Evolutionary conservation across 768 basidiomycete species (phyloP).

Genomic region (Cantharellus anzutake): DNA sequence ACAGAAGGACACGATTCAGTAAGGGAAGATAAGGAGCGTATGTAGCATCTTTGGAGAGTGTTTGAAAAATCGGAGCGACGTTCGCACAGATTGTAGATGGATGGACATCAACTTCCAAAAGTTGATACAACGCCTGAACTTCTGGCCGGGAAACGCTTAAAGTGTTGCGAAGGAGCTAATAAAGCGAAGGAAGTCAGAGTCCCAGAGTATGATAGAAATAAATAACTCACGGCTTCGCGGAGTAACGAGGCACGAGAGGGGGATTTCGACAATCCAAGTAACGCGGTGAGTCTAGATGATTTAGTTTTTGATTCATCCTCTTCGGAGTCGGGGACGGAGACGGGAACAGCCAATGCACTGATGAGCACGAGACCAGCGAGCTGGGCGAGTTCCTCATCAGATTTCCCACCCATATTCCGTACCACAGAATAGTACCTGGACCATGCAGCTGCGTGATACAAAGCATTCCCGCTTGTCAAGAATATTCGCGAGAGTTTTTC

Average conservation of each 20-base stretch:
- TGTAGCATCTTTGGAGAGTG: conserved; percentile 33
- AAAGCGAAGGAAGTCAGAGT: background rate
- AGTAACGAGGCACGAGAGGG: conserved; percentile 79
- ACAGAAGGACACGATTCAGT: conserved; percentile 77
- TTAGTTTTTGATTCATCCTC: conserved; percentile 40
- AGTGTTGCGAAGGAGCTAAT: conserved; percentile 60
- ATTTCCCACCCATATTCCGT: conserved; percentile 50
- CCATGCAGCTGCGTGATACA: conserved; percentile 97
- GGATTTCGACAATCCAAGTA: conserved; percentile 65
- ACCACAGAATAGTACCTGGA: conserved; percentile 62
- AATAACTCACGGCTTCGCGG: conserved; percentile 55
- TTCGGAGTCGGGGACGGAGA: conserved; percentile 34
- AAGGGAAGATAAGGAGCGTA: conserved; percentile 78
- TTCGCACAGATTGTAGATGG: conserved; percentile 67
- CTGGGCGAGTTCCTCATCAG: conserved; percentile 57
- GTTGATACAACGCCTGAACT: conserved; percentile 64
- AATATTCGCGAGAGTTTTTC: conserved; percentile 96
- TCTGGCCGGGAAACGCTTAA: conserved; percentile 57
- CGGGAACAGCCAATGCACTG: conserved; percentile 82
- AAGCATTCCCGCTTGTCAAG: conserved; percentile 80
- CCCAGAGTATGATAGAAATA: conserved; percentile 6
- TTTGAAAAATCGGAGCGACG: conserved; percentile 58
- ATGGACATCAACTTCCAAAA: conserved; percentile 86
- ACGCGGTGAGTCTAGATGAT: conserved; percentile 58
- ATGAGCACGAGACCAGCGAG: conserved; percentile 85